Percentiles rank a stretch among this genome's conserved stretches.
Conservation (phyloP, 768 basidiomycete species). For the Mycena rebaudengoi region DNA sequence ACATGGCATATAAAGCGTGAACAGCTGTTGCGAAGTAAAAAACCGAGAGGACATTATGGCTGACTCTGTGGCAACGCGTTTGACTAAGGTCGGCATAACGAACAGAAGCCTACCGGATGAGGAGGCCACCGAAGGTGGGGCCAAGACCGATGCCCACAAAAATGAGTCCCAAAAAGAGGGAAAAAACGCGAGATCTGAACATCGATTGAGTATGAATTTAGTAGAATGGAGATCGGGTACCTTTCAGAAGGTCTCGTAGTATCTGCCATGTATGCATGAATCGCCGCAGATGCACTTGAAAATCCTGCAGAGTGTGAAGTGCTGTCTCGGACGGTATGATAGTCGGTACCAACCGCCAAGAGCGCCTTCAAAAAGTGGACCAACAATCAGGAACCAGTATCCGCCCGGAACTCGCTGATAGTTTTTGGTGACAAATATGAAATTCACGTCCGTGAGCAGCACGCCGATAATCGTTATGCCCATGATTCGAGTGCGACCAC, state of each 20-base stretch:
- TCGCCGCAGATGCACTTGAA: conserved; percentile 45
- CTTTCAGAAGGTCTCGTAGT: conserved; percentile 49
- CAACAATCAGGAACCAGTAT: conserved; percentile 66
- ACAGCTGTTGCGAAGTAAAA: conserved; percentile 62
- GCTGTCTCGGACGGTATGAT: conserved; percentile 8
- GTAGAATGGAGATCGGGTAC: conserved; percentile 28
- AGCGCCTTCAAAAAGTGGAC: conserved; percentile 61
- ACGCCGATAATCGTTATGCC: conserved; percentile 54
- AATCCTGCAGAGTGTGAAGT: conserved; percentile 44
- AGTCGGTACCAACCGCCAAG: conserved; percentile 67
- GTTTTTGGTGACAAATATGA: conserved; percentile 60
- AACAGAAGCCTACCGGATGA: conserved; percentile 44
- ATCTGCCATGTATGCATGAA: conserved; percentile 63
- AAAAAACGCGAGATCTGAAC: conserved; percentile 50
- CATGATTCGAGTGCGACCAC: conserved; percentile 61
- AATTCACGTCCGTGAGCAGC: conserved; percentile 56
- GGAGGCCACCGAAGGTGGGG: conserved; percentile 60
- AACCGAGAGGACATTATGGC: conserved; percentile 50
- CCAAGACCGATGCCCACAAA: conserved; percentile 68
- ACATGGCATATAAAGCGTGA: conserved; percentile 47
- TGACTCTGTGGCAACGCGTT: conserved; percentile 25
- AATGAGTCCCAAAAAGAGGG: conserved; percentile 58
- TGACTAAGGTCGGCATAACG: too few species aligned
- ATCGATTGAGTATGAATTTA: not conserved
- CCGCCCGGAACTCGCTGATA: conserved; percentile 63